Conservation (phyloP, 2,329 filamentous ascomycete genomes). For the Arthroderma sp. region DNA sequence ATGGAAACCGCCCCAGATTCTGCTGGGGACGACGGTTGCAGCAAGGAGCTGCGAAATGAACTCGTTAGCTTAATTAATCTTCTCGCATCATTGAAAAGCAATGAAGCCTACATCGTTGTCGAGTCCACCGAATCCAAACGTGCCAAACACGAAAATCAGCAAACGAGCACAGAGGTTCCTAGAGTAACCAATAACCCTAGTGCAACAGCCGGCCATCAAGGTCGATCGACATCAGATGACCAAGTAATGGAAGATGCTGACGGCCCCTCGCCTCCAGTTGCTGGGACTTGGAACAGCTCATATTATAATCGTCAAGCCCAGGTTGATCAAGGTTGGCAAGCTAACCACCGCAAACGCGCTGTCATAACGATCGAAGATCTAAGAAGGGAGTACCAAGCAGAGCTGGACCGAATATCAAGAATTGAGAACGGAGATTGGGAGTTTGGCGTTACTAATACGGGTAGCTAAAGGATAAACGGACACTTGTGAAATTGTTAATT, state of each 20-base stretch:
- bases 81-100: slow-evolving; percentile 67
- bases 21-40: slow-evolving; percentile 27
- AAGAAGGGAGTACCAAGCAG: slow-evolving; percentile 74
- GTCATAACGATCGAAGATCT: slow-evolving; percentile 79
- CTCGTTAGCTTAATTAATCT: slow-evolving; percentile 91
- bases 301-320: no score
- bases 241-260: not conserved
- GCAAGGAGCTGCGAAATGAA: slow-evolving; percentile 48
- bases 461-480: no score
- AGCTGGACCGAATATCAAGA: slow-evolving; percentile 75
- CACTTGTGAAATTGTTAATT: no score
- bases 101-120: slow-evolving; percentile 62
- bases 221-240: not conserved
- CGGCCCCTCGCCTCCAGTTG: not conserved
- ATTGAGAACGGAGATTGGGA: slow-evolving; percentile 85
- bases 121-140: slow-evolving; percentile 31
- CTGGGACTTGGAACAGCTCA: no score
- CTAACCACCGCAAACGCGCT: slow-evolving; percentile 45
- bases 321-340: slow-evolving; percentile 7
- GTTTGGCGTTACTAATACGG: slow-evolving; percentile 36
- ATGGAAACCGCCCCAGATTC: slow-evolving; percentile 20
- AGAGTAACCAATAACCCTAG: not conserved
- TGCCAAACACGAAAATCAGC: slow-evolving; percentile 12
- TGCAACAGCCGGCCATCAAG: not conserved
- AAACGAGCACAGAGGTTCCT: not conserved